A percentile compares a stretch with the other conserved stretches of the same genome.
Conservation (phyloP, 176 grass and related monocot species). For the Zoysia pacifica region DNA sequence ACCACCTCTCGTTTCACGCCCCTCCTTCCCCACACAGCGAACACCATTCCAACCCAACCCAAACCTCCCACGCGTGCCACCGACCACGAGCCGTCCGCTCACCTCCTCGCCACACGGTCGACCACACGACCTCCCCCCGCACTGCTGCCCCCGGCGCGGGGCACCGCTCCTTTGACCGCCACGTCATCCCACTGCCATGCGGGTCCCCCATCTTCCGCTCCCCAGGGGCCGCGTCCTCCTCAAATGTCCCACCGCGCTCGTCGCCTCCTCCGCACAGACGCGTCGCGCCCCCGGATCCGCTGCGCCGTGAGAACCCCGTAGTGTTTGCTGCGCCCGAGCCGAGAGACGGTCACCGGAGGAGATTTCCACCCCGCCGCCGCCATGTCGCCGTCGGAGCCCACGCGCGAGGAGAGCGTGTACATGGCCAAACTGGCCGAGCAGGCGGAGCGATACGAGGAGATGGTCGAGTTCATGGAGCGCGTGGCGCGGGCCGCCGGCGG, state of each 20-base stretch:
- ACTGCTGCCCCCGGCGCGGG: not conserved
- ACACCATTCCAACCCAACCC: not conserved
- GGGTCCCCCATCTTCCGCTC: not conserved
- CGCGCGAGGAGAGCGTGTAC: conserved; percentile 86
- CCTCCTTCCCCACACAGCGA: not conserved
- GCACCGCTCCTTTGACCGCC: conserved; percentile 18
- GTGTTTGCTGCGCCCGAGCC: not conserved
- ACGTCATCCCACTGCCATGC: conserved; percentile 35
- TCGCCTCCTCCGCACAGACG: conserved; percentile 22
- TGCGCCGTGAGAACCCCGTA: not conserved
- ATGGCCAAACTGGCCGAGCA: conserved; percentile 89
- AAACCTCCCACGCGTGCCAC: not conserved
- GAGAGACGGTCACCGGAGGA: not conserved
- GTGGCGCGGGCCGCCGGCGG: conserved; percentile 59
- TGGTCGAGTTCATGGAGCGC: conserved; percentile 93
- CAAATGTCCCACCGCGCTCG: conserved; percentile 33
- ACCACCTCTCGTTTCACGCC: not conserved
- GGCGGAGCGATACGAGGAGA: conserved; percentile 91
- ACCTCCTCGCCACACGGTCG: accelerated
- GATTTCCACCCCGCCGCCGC: not conserved
- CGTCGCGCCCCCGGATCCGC: conserved; percentile 25
- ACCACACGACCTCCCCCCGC: not conserved
- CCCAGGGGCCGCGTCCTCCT: conserved; percentile 20
- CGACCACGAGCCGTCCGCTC: not conserved
- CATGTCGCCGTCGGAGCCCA: conserved; percentile 62